Base-by-base conservation (phyloP, 352 stramenopile species). In the Phytophthora sansomeana region DNA sequence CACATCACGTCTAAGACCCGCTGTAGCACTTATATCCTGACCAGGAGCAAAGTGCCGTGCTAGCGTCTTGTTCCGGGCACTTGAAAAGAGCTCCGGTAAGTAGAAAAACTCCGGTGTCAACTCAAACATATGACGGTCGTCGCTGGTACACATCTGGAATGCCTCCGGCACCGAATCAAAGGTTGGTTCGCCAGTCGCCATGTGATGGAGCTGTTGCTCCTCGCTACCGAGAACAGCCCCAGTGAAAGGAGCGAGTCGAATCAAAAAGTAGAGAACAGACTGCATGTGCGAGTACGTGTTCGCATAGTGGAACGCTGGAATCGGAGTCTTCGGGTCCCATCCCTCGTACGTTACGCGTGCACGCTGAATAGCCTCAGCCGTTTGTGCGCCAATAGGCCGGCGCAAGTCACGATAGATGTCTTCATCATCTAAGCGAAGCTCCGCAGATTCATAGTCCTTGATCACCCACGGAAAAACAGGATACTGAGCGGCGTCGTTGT, bases 391-490 rank as follows among this genome's bases (percentile, higher is more conserved):
- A 55, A 99, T 98, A 3, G 98, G 97, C 67, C 99, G 99, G 11
- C 82, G 92, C 17, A 99, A 74, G 71, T 99, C 98, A 16, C 98
- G 92, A 73, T 97, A 99, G 52, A 97, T 97, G 29, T 69, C 66
- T 56, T 85, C 86, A 67, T 99, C 90, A 35, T 92, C 85, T 10
- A 99, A 77, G 63, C 99, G 91, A 29, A 99, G 85, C 65, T 97
- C 86, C 16, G 89, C 72, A 8, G 91, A 98, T 14, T 83, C 83
- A 72, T 99, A 99, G 66, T 99, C 96, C 14, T 90, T 90, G 4
- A 99, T 67, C 17, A 99, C 86, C 98, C 98, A 99, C 6, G 98
- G 98, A 62, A 99, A 99, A 2, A 99, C 61, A 8, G 98, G 97
- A 73, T 99, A 99, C 73, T 99, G 97, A 43, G 93, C 98, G 10